These are phyloP conservation scores for Leptodermis oblonga DNA, from an alignment of 257 asterid genomes.

Conservation along the genomic window DNA sequence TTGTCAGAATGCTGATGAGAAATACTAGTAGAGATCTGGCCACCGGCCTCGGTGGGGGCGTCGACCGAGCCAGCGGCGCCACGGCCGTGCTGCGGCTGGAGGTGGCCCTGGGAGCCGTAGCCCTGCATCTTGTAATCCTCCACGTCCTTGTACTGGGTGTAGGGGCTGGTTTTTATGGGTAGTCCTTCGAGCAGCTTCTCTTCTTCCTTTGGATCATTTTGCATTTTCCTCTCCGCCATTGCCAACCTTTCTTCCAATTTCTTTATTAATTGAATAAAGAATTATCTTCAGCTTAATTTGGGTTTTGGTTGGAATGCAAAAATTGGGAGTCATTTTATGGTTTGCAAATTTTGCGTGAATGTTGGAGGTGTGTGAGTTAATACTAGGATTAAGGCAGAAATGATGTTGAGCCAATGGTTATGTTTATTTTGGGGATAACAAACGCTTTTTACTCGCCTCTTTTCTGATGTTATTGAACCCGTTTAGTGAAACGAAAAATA, in stretches of 20 bases:
- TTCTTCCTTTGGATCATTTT: neutral
- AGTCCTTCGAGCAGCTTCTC: constrained; percentile 46
- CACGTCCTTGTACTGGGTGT: constrained; percentile 75
- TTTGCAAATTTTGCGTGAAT: neutral
- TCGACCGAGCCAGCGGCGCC: constrained; percentile 86
- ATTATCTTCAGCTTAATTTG: too few relatives aligned
- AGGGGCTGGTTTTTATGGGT: constrained; percentile 71
- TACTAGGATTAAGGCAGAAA: constrained; percentile 23
- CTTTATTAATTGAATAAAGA: neutral
- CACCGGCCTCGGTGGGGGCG: constrained; percentile 54
- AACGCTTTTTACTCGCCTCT: too few relatives aligned
- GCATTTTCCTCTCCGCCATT: constrained; percentile 4
- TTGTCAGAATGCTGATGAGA: constrained; percentile 34
- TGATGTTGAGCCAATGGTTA: constrained; percentile 20
- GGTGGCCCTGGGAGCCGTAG: constrained; percentile 80
- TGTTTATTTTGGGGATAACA: neutral
- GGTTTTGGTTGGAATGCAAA: neutral
- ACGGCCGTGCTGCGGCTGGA: constrained; percentile 58
- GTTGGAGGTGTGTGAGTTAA: constrained; percentile 30
- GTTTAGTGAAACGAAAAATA: too few relatives aligned
- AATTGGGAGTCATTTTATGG: neutral
- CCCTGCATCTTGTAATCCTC: constrained; percentile 86
- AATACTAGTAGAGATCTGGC: constrained; percentile 15
- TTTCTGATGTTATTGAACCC: too few relatives aligned
- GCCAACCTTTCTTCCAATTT: constrained; percentile 22